phyloP scores from a whole-genome alignment of 2,329 filamentous ascomycete species.

The Colletotrichum costaricense region DNA sequence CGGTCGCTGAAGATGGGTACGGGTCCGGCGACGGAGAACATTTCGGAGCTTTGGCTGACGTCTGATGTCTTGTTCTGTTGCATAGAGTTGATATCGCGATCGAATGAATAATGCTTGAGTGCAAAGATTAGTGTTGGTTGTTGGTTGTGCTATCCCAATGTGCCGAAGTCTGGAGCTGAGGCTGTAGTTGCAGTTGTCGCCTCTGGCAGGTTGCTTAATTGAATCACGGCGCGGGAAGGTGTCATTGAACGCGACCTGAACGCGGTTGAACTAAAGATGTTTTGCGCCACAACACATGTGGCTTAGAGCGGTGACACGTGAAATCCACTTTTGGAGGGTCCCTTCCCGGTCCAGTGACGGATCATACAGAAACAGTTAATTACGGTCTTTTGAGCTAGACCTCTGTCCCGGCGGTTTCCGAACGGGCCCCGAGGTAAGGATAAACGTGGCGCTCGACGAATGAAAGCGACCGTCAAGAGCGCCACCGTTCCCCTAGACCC shows the following conservation, averaged over 20 bases:
- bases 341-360: background rate
- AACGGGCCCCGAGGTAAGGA: conserved; percentile 30
- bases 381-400: background rate
- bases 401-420: conserved; percentile 30
- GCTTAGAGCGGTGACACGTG: conserved; percentile 12
- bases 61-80: conserved; percentile 45
- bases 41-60: conserved; percentile 40
- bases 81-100: conserved; percentile 39
- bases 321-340: conserved; percentile 8
- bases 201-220: conserved; percentile 16
- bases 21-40: conserved; percentile 54
- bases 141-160: background rate
- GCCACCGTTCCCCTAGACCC: conserved; percentile 4
- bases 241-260: conserved; percentile 21
- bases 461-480: background rate
- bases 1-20: conserved; percentile 56
- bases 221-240: background rate
- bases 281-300: conserved; percentile 10
- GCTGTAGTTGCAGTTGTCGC: background rate
- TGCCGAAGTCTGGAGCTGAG: background rate
- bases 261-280: background rate
- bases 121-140: conserved; percentile 4
- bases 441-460: conserved; percentile 15
- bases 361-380: conserved; percentile 9
- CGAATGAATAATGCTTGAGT: background rate